Evolutionary conservation across 2,329 filamentous ascomycete genomes (phyloP), one percentile per base, ranked within the genome.

Genomic region (Neospermospora avenae): DNA sequence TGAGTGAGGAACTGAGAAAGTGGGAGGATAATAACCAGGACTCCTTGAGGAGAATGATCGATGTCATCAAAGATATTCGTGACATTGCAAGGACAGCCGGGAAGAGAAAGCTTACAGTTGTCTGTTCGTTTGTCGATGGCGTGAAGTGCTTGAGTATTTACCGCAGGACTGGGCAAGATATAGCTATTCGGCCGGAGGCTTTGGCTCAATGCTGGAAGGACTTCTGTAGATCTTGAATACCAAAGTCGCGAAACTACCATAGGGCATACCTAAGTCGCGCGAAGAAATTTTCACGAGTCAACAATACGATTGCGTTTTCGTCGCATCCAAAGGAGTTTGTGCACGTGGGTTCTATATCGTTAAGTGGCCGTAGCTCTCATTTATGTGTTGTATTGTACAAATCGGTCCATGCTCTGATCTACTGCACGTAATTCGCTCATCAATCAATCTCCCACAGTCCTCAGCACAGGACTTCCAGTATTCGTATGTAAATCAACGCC

Each of bases 401-500:
- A 31, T 13, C 5, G 28, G 31, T 18, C n/a, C 31, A 11, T 51
- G 8, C 35, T 16, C 48, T 4, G 16, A n/a, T 4, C 24, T n/a
- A 46, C 31, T 52, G 51, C 16, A 45, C 14, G 18, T 28, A 25
- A 10, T 22, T 24, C 35, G 34, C 14, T 35, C 18, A 22, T n/a
- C 18, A 16, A 2, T 25, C 31, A 24, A 37, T 2, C 31, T 20
- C 14, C 20, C 24, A n/a, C 25, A 11, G 24, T 35, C 24, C 41
- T 25, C 20, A n/a, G 10, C 20, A 45, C 14, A n/a, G 51, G 45
- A 1, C 28, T 18, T 46, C 45, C 45, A 3, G 5, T 20, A 28
- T 42, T 20, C 54, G n/a, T 28, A 45, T 42, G 20, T 46, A 48
- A 31, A 31, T 42, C 60, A 55, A 68, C 66, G 65, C 67, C 66